These are phyloP conservation scores for Termitomyces sp. DNA, from an alignment of 768 basidiomycete species.

Conservation along the genomic window DNA sequence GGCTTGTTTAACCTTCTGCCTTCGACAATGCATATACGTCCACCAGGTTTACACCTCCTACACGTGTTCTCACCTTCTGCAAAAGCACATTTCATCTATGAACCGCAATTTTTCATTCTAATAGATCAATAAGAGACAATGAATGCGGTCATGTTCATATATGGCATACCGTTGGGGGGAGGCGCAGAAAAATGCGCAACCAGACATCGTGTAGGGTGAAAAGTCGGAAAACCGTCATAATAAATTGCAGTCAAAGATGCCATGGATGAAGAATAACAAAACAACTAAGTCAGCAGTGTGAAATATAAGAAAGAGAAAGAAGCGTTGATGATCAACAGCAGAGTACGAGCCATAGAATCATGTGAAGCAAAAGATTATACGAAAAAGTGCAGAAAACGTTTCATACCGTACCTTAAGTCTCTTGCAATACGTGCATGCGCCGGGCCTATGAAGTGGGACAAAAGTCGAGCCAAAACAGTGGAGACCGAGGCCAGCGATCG, in stretches of 20 bases:
- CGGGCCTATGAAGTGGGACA: slow-evolving; percentile 40
- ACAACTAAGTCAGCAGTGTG: slow-evolving; percentile 8
- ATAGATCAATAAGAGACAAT: neutral
- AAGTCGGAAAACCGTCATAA: slow-evolving; percentile 5
- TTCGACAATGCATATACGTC: slow-evolving; percentile 78
- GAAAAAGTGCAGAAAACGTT: neutral
- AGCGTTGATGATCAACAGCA: slow-evolving; percentile 2
- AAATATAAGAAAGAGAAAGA: slow-evolving; percentile 1
- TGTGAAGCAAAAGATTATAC: neutral
- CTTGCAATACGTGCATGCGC: slow-evolving; percentile 84
- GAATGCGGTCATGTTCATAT: neutral
- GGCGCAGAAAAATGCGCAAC: neutral
- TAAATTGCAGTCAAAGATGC: slow-evolving; percentile 6
- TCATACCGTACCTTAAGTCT: slow-evolving; percentile 78
- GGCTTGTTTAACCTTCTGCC: slow-evolving; percentile 72
- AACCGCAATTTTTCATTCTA: slow-evolving; percentile 2
- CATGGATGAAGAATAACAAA: slow-evolving; percentile 12
- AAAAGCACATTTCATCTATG: slow-evolving; percentile 84
- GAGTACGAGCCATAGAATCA: slow-evolving; percentile 5
- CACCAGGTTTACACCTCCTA: slow-evolving; percentile 65
- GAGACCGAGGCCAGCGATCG: neutral
- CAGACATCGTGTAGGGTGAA: slow-evolving; percentile 1
- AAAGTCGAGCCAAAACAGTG: neutral
- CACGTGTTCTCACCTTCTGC: slow-evolving; percentile 66
- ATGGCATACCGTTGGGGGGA: neutral